Evolutionary conservation across 2,329 filamentous ascomycete genomes (phyloP).

Genomic region (Stenocarpella maydis): DNA sequence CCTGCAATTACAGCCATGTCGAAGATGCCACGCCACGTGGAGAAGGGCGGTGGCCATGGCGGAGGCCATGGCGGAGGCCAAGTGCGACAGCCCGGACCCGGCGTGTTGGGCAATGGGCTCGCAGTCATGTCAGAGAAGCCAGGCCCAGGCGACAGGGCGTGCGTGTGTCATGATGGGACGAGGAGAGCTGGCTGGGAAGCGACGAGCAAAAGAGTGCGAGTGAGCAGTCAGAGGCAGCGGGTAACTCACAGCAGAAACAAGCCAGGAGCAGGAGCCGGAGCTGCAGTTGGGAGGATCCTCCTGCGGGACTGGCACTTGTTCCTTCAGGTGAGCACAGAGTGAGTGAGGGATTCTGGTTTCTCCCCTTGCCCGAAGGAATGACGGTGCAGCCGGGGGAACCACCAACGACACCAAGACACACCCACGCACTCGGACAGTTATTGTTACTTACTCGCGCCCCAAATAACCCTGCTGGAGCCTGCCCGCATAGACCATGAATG

Average conservation of each 20-base stretch:
- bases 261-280: constrained; percentile 3
- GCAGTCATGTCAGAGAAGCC: neutral
- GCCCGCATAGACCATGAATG: neutral
- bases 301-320: constrained; percentile 12
- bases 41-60: constrained; percentile 21
- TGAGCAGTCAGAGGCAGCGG: neutral
- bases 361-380: constrained; percentile 17
- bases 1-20: constrained; percentile 21
- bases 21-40: constrained; percentile 21
- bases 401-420: neutral
- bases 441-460: neutral
- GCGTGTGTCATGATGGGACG: neutral
- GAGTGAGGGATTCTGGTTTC: neutral
- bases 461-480: constrained; percentile 10
- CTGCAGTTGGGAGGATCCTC: constrained; percentile 18
- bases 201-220: neutral
- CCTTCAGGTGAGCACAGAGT: neutral
- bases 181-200: neutral
- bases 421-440: neutral
- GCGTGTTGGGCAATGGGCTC: neutral
- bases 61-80: neutral
- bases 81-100: constrained; percentile 19
- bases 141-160: constrained; percentile 18
- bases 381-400: constrained; percentile 13
- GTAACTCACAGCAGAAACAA: neutral